phyloP scores from a whole-genome alignment of 2,329 filamentous ascomycete genomes.

The Fusarium veterinarium region DNA sequence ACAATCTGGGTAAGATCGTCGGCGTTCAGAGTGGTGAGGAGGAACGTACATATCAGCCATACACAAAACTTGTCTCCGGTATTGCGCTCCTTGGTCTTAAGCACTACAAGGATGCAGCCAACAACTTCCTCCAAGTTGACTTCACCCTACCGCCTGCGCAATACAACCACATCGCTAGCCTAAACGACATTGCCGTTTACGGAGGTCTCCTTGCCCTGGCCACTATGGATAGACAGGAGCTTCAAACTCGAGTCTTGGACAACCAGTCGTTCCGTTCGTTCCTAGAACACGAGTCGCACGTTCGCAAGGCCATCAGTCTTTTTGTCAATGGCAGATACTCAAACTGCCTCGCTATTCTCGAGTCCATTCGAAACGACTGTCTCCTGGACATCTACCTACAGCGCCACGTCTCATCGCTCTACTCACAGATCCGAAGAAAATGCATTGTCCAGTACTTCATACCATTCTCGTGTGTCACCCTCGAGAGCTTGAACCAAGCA shows the following conservation, averaged over 20 bases:
- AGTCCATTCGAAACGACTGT: constrained; percentile 85
- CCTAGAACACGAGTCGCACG: constrained; percentile 91
- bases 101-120: constrained; percentile 72
- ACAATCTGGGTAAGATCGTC: constrained; percentile 71
- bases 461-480: constrained; percentile 87
- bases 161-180: constrained; percentile 79
- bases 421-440: constrained; percentile 82
- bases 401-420: constrained; percentile 76
- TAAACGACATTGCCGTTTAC: constrained; percentile 92
- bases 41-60: constrained; percentile 58
- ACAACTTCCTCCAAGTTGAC: constrained; percentile 74
- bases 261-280: constrained; percentile 85
- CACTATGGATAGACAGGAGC: constrained; percentile 82
- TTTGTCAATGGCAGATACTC: constrained; percentile 94
- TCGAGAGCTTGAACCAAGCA: constrained; percentile 80
- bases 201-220: constrained; percentile 91
- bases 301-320: constrained; percentile 88
- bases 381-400: constrained; percentile 90
- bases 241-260: constrained; percentile 82
- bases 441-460: constrained; percentile 94
- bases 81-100: constrained; percentile 61
- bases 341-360: constrained; percentile 83
- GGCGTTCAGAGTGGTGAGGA: constrained; percentile 61
- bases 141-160: constrained; percentile 59
- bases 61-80: constrained; percentile 64